These are phyloP conservation scores for Starmerella asiatica DNA, from an alignment of 805 yeast species.

Conservation along the genomic window DNA sequence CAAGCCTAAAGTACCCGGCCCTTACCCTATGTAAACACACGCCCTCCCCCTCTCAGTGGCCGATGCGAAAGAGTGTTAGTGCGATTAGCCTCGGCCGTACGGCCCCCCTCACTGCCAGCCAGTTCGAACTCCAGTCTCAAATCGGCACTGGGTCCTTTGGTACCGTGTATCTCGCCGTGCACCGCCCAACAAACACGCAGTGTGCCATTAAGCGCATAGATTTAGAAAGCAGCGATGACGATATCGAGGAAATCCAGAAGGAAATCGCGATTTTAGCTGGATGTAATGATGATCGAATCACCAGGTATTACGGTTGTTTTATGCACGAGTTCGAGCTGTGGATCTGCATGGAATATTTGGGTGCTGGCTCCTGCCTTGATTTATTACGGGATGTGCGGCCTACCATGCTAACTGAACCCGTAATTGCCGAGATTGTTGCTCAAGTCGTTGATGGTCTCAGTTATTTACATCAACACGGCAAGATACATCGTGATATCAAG, in stretches of 20 bases:
- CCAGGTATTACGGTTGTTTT: slow-evolving; percentile 58
- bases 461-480: slow-evolving; percentile 56
- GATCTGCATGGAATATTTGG: slow-evolving; percentile 72
- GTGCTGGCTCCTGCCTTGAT: slow-evolving; percentile 65
- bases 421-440: slow-evolving; percentile 40
- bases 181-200: slow-evolving; percentile 29
- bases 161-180: slow-evolving; percentile 52
- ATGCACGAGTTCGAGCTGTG: slow-evolving; percentile 56
- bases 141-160: slow-evolving; percentile 74
- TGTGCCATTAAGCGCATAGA: slow-evolving; percentile 40
- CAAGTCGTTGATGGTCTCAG: slow-evolving; percentile 48
- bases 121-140: slow-evolving; percentile 38
- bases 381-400: slow-evolving; percentile 31
- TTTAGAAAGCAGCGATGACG: slow-evolving; percentile 52
- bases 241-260: slow-evolving; percentile 55
- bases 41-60: no score
- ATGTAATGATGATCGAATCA: slow-evolving; percentile 49
- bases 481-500: slow-evolving; percentile 82
- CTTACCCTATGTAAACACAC: no score
- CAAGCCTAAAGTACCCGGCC: no score
- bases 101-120: slow-evolving; percentile 15
- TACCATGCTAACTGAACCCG: slow-evolving; percentile 44
- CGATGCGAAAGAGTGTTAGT: no score
- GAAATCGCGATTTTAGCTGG: slow-evolving; percentile 59
- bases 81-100: no score